These are phyloP conservation scores for Fusarium lyarnte DNA, from an alignment of 2,329 filamentous ascomycete species.

Conservation along the genomic window DNA sequence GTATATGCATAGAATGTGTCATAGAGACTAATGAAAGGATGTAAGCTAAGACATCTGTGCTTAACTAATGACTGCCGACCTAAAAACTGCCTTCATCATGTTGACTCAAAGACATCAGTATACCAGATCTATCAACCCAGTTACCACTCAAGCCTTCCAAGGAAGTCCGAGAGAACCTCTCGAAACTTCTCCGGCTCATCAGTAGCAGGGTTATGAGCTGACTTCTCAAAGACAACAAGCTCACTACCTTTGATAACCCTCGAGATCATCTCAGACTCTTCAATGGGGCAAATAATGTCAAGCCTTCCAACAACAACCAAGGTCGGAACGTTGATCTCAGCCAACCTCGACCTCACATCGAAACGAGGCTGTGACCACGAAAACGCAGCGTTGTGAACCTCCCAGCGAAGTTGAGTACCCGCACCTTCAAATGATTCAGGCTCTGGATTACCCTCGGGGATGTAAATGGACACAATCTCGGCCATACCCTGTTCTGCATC, in stretches of 20 bases:
- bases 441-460: neutral
- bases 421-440: neutral
- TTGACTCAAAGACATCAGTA: neutral
- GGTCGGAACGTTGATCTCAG: neutral
- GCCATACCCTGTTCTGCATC: neutral
- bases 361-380: conserved; percentile 7
- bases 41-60: too few relatives aligned
- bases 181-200: conserved; percentile 7
- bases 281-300: conserved; percentile 5
- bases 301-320: conserved; percentile 1
- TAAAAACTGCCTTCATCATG: too few relatives aligned
- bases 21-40: too few relatives aligned
- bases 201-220: conserved; percentile 4
- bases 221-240: conserved; percentile 5
- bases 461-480: conserved; percentile 9
- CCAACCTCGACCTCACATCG: neutral
- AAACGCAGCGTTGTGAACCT: conserved; percentile 14
- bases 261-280: conserved; percentile 5
- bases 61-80: too few relatives aligned
- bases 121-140: accelerated
- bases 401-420: neutral
- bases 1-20: too few relatives aligned
- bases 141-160: neutral
- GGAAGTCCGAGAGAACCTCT: neutral
- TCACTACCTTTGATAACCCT: neutral